Evolutionary conservation across 495 filamentous ascomycete species (phyloP).

Genomic region (Lichina pygmaea): DNA sequence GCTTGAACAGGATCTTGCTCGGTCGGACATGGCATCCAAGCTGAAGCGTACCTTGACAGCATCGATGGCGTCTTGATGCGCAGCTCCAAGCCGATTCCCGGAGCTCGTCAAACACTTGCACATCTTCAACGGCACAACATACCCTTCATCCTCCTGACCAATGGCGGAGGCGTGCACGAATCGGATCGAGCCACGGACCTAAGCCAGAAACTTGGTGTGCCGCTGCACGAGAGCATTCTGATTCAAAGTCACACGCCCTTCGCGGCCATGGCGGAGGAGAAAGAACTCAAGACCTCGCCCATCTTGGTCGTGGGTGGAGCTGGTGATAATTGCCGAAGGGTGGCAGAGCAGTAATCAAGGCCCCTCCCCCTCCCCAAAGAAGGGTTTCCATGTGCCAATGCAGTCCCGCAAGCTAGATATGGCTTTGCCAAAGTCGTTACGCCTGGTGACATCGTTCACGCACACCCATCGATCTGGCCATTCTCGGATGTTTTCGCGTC

Average conservation of each 20-base stretch:
- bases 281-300: slow-evolving; percentile 31
- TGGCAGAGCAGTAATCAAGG: slow-evolving; percentile 29
- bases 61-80: slow-evolving; percentile 95
- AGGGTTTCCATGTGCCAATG: no score
- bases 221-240: slow-evolving; percentile 35
- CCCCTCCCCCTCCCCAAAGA: background rate
- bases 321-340: slow-evolving; percentile 41
- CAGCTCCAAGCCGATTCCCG: slow-evolving; percentile 50
- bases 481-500: slow-evolving; percentile 34
- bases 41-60: slow-evolving; percentile 14
- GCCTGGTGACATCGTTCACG: slow-evolving; percentile 54
- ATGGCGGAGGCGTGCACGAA: slow-evolving; percentile 66
- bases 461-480: slow-evolving; percentile 53
- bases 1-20: background rate
- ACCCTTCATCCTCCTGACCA: slow-evolving; percentile 69
- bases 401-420: slow-evolving; percentile 19
- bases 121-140: slow-evolving; percentile 44
- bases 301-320: slow-evolving; percentile 66
- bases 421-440: slow-evolving; percentile 71
- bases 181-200: slow-evolving; percentile 41
- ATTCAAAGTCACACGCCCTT: slow-evolving; percentile 75
- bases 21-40: background rate
- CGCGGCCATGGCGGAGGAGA: slow-evolving; percentile 20
- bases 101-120: slow-evolving; percentile 45
- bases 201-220: slow-evolving; percentile 29